phyloP scores from a whole-genome alignment of 306 rosid species.

The Senna siamea region DNA sequence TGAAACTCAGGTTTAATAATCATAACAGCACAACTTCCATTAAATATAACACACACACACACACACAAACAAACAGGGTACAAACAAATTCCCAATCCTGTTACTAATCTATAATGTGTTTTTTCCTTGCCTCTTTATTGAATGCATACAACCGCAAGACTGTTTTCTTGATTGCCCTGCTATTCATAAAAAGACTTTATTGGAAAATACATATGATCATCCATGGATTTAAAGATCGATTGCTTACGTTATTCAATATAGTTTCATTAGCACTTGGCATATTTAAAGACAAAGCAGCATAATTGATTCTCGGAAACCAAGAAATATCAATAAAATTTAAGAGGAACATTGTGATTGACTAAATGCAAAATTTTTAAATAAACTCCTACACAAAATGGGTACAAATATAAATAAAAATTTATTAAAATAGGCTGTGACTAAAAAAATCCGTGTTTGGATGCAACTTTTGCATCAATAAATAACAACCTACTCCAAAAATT shows the following conservation, averaged over 20 bases:
- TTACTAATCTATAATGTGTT: no score
- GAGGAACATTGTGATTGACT: constrained; percentile 8
- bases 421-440: no score
- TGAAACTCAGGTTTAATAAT: background rate
- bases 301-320: background rate
- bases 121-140: no score
- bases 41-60: no score
- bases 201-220: background rate
- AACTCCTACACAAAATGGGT: no score
- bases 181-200: background rate
- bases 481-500: constrained; percentile 2
- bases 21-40: no score
- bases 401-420: no score
- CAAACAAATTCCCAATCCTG: no score
- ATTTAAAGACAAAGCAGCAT: background rate
- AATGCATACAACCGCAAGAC: no score
- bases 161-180: background rate
- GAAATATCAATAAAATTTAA: background rate
- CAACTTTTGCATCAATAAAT: constrained; percentile 19
- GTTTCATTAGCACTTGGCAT: background rate
- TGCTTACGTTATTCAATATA: background rate
- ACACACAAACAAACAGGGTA: no score
- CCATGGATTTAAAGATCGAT: background rate
- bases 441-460: constrained; percentile 9
- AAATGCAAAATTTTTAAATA: background rate